Base-by-base conservation (phyloP, 176 grass and related monocot genomes). In the Guadua angustifolia region DNA sequence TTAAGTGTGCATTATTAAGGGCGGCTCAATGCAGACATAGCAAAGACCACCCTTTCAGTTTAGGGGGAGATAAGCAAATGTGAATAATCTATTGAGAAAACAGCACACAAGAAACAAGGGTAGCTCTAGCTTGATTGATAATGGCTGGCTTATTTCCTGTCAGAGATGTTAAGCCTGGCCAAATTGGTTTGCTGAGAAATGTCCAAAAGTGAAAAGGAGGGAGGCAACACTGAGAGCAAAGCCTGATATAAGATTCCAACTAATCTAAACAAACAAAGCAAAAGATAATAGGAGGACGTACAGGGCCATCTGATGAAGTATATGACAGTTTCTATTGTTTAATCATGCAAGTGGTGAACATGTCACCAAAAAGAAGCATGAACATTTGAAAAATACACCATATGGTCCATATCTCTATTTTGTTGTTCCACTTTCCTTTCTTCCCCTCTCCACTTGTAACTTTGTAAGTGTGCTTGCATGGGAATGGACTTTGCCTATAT, bases 181-280 rank as follows among this genome's bases (percentile, higher is more conserved):
- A 74, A 83, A 79, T 52, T 60, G 77, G 44, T 62, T 44, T 69
- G 69, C 71, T 53, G 47, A 73, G 36, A 83, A 85, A 74, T 82
- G 17, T 66, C 67, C 67, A 86, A 83, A 81, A 79, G 46, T 78
- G 63, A 75, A 78, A 80, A 69, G 45, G 60, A 74, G 88, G 68
- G 45, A 59, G 29, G 74, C 78, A 81, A 82, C 79, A 80, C 64
- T 26, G 77, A 86, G 79, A 90, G 68, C 65, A 55, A 87, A 82
- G 86, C 85, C 82, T 82, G 76, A 77, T 81, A 86, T 42, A 58
- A 70, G 72, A 84, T 32, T 57, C 51, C 72, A 69, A 83, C 82
- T 84, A 83, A 88, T 73, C 78, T 72, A 69, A 83, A 83, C 79
- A 38, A 82, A 84, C 76, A 94, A 69, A 73, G 56, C 77, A 91